phyloP scores from a whole-genome alignment of 208 protist genomes.

The Leishmania major region DNA sequence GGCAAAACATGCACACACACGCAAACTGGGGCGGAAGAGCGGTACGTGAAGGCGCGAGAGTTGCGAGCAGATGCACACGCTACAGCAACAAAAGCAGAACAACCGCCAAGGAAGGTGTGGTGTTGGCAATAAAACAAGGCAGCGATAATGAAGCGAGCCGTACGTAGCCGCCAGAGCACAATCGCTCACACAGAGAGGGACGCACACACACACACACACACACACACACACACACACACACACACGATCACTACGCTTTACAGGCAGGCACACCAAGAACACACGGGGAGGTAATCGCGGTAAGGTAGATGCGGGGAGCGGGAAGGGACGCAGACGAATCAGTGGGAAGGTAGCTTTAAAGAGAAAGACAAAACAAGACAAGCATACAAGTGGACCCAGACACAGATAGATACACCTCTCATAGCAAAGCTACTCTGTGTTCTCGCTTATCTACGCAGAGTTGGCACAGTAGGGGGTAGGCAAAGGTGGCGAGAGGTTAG shows the following conservation, averaged over 20 bases:
- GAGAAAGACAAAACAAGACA: neutral
- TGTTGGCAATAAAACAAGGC: neutral
- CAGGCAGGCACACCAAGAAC: neutral
- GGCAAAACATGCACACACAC: neutral
- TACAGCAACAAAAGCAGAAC: neutral
- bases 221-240: neutral
- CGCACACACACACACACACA: too few relatives aligned
- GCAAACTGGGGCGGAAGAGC: neutral
- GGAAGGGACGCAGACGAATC: neutral
- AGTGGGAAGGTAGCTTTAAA: neutral
- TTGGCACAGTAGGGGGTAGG: neutral
- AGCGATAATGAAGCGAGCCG: neutral
- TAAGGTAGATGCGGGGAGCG: neutral
- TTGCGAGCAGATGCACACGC: neutral
- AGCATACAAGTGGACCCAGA: neutral
- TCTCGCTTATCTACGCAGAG: neutral
- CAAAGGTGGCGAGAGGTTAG: neutral
- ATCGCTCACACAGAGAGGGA: neutral
- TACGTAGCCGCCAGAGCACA: neutral
- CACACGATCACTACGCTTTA: neutral
- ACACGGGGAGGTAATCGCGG: neutral
- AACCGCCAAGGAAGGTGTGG: neutral
- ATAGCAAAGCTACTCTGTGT: neutral
- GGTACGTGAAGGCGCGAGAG: neutral
- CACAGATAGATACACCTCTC: neutral